A percentile compares a stretch with the other conserved stretches of the same genome.
These are phyloP conservation scores for Setaria italica DNA, from an alignment of 202 grass and related monocot genomes.

Conservation along the genomic window DNA sequence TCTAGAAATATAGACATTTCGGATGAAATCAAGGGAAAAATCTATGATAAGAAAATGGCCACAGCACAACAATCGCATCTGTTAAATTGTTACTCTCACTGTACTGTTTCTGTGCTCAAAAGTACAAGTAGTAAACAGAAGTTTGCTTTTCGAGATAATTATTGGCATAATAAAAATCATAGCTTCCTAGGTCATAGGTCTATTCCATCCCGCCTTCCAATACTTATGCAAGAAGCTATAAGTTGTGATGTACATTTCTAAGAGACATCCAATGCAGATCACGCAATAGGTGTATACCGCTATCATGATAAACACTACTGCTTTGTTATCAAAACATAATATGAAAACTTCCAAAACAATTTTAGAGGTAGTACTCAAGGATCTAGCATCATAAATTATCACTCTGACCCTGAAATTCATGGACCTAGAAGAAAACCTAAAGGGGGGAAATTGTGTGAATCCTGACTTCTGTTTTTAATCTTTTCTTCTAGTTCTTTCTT, in stretches of 20 bases:
- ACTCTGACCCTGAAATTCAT: background rate
- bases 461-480: conserved; percentile 1
- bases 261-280: background rate
- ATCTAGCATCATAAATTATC: background rate
- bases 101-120: conserved; percentile 16
- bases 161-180: conserved; percentile 2
- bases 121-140: conserved; percentile 10
- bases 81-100: conserved; percentile 5
- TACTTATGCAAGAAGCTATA: conserved; percentile 17
- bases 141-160: background rate
- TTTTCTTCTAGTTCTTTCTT: background rate
- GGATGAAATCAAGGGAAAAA: background rate
- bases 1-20: conserved; percentile 3
- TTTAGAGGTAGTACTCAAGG: background rate
- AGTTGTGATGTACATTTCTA: conserved; percentile 1
- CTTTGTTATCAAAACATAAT: conserved; percentile 25
- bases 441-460: background rate
- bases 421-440: background rate
- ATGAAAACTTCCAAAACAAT: background rate
- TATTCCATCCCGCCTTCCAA: conserved; percentile 25
- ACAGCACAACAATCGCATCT: background rate
- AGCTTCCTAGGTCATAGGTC: conserved; percentile 34
- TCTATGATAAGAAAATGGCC: background rate
- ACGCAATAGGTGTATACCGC: background rate
- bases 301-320: conserved; percentile 2